phyloP scores from a whole-genome alignment of 495 filamentous ascomycete genomes.

The Podospora pseudopauciseta region DNA sequence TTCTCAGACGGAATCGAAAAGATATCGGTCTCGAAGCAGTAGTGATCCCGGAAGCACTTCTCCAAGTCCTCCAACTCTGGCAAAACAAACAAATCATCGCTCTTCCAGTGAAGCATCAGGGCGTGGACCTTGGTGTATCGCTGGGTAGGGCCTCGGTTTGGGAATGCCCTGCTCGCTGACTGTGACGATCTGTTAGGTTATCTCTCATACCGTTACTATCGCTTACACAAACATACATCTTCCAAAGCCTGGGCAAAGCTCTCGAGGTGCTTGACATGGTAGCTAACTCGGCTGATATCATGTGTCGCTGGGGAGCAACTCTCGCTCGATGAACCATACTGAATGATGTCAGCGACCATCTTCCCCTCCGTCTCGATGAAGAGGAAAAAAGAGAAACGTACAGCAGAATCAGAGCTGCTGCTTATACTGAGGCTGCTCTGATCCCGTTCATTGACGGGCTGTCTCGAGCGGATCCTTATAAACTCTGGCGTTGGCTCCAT shows the following conservation, averaged over 20 bases:
- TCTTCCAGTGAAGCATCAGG: conserved; percentile 53
- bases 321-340: conserved; percentile 47
- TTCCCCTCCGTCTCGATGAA: not conserved
- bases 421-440: conserved; percentile 33
- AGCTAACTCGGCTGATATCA: conserved; percentile 51
- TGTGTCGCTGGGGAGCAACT: conserved; percentile 45
- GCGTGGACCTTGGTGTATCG: conserved; percentile 51
- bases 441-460: conserved; percentile 36
- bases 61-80: conserved; percentile 50
- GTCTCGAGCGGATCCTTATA: conserved; percentile 43
- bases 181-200: conserved; percentile 14
- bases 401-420: conserved; percentile 47
- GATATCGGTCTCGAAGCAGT: conserved; percentile 46
- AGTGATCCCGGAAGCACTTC: conserved; percentile 46
- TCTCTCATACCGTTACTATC: conserved; percentile 4
- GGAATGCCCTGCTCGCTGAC: conserved; percentile 51
- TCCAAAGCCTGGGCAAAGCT: conserved; percentile 47
- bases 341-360: conserved; percentile 14
- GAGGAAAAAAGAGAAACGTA: conserved; percentile 30
- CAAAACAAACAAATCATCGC: conserved; percentile 51
- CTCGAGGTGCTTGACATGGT: conserved; percentile 49
- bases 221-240: conserved; percentile 35
- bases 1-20: conserved; percentile 51
- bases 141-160: conserved; percentile 42
- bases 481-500: conserved; percentile 37